phyloP scores from a whole-genome alignment of 2,329 filamentous ascomycete genomes.

The Thelonectria olida region DNA sequence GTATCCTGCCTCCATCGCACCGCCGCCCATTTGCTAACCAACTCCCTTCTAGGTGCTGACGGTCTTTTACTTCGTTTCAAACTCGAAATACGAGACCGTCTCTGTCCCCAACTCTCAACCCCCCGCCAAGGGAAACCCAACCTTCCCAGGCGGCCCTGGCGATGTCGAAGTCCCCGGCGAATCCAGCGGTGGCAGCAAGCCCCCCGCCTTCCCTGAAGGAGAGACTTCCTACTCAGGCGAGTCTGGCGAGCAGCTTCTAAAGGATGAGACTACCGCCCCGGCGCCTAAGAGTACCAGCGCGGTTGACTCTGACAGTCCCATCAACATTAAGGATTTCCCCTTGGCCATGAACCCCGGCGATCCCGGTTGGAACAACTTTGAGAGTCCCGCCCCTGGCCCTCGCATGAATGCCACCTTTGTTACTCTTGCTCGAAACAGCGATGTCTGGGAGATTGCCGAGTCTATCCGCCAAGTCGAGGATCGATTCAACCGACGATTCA shows the following conservation, averaged over 20 bases:
- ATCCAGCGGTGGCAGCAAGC: conserved; percentile 29
- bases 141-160: conserved; percentile 38
- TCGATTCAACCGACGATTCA: conserved; percentile 94
- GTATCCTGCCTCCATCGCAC: neutral
- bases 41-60: conserved; percentile 27
- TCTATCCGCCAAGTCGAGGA: conserved; percentile 98
- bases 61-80: conserved; percentile 84
- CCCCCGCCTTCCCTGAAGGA: conserved; percentile 37
- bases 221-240: conserved; percentile 22
- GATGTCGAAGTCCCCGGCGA: conserved; percentile 35
- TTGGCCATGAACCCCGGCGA: conserved; percentile 63
- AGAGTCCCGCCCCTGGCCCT: conserved; percentile 67
- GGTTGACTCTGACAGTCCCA: conserved; percentile 6
- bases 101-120: conserved; percentile 26
- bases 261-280: conserved; percentile 31
- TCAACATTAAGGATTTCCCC: conserved; percentile 51
- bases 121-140: conserved; percentile 12
- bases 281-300: conserved; percentile 24
- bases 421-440: conserved; percentile 89
- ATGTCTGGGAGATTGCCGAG: conserved; percentile 95
- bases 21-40: conserved; percentile 22
- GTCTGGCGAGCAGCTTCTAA: conserved; percentile 22
- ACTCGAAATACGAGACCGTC: conserved; percentile 58
- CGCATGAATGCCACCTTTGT: conserved; percentile 98
- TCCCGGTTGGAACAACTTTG: conserved; percentile 61